Conservation (phyloP, 1,284 basidiomycete genomes). For the Porodaedalea pini region DNA sequence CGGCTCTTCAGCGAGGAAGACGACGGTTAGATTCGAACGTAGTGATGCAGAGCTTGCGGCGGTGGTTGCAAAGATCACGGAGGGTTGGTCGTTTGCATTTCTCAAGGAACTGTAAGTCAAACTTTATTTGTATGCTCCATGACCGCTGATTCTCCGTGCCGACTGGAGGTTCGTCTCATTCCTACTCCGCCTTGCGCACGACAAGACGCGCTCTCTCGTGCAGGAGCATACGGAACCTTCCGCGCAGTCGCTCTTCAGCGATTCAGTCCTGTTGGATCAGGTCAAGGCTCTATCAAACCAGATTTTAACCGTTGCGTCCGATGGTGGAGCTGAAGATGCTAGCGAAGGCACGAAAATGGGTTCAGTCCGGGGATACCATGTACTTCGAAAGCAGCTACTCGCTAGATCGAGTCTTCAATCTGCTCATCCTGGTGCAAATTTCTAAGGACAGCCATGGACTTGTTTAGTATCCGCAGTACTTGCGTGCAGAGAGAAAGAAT, state of each 20-base stretch:
- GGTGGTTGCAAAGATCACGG: slow-evolving; percentile 28
- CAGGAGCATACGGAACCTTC: background rate
- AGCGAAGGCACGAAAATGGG: too few relatives aligned
- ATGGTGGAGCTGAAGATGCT: background rate
- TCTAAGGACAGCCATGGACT: too few relatives aligned
- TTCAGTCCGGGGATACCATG: too few relatives aligned
- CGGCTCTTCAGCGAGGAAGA: background rate
- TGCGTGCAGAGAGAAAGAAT: too few relatives aligned
- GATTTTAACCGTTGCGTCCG: background rate
- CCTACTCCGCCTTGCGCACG: slow-evolving; percentile 29
- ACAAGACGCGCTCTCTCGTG: slow-evolving; percentile 15
- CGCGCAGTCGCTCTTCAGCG: background rate
- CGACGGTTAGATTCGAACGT: background rate
- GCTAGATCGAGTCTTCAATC: too few relatives aligned
- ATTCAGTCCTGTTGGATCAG: background rate
- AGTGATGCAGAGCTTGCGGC: slow-evolving; percentile 14
- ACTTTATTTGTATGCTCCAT: background rate
- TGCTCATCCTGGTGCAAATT: too few relatives aligned
- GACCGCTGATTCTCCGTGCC: background rate
- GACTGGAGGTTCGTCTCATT: slow-evolving; percentile 29
- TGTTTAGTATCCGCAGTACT: too few relatives aligned
- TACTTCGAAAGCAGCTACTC: too few relatives aligned
- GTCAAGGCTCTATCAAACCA: background rate
- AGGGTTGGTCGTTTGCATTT: slow-evolving; percentile 32
- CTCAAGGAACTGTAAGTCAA: slow-evolving; percentile 31